A percentile compares a stretch with the other conserved stretches of the same genome.
phyloP scores from a whole-genome alignment of 169 alveolate species.

The Ichthyophthirius multifiliis region DNA sequence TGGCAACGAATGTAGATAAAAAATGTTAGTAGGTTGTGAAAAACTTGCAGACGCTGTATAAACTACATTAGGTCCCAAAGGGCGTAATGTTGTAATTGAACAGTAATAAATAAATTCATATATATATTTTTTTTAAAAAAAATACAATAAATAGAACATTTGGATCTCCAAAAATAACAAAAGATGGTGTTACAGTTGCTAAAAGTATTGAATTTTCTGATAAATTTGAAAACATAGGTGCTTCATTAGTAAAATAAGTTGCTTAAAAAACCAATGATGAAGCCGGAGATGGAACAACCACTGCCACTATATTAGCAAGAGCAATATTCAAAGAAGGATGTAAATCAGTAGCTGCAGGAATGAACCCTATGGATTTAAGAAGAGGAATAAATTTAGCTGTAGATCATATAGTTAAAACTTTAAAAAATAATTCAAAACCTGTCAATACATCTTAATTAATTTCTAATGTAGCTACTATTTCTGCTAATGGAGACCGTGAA shows the following conservation, averaged over 20 bases:
- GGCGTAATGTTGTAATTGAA: constrained; percentile 96
- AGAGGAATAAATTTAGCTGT: constrained; percentile 93
- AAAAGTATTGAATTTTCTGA: constrained; percentile 94
- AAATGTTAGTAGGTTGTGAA: constrained; percentile 88
- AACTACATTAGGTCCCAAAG: constrained; percentile 99
- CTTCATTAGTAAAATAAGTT: constrained; percentile 96
- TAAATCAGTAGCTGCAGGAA: constrained; percentile 98
- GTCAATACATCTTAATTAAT: constrained; percentile 82
- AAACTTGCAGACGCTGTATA: constrained; percentile 98
- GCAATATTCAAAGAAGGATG: constrained; percentile 98
- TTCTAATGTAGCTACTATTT: constrained; percentile 96
- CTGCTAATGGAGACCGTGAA: constrained; percentile 97
- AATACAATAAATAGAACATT: constrained; percentile 49
- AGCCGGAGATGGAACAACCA: constrained; percentile 99
- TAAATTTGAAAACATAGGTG: constrained; percentile 96
- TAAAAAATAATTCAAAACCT: constrained; percentile 79
- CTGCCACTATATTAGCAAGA: constrained; percentile 98
- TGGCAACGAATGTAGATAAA: constrained; percentile 70
- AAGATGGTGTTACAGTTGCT: constrained; percentile 99
- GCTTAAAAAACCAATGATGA: constrained; percentile 97
- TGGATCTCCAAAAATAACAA: constrained; percentile 98
- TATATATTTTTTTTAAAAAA: neutral
- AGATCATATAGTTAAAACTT: constrained; percentile 76
- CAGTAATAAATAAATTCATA: neutral
- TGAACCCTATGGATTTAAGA: constrained; percentile 98